A percentile compares a stretch with the other conserved stretches of the same genome.
These are phyloP conservation scores for Echites panduratus DNA, from an alignment of 257 asterid genomes.

Conservation along the genomic window DNA sequence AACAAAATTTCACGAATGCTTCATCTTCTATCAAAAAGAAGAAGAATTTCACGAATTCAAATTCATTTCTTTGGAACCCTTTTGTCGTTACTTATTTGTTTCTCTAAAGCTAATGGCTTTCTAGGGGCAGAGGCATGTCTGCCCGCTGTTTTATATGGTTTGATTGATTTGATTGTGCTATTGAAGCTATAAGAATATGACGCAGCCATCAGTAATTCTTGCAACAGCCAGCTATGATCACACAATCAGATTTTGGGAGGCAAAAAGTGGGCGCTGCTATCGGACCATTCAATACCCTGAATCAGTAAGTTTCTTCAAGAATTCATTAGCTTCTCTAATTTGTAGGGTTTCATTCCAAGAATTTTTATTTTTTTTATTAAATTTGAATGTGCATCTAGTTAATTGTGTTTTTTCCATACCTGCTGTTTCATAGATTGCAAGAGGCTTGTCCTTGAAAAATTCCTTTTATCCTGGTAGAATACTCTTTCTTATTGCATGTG, in stretches of 20 bases:
- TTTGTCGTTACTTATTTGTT: not conserved
- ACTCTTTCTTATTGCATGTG: not conserved
- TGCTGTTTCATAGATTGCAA: not conserved
- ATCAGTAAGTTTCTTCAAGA: constrained; percentile 46
- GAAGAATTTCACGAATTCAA: not conserved
- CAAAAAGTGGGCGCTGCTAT: constrained; percentile 84
- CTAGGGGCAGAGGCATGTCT: not conserved
- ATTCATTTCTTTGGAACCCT: constrained; percentile 9
- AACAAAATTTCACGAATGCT: not conserved
- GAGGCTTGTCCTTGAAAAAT: not conserved
- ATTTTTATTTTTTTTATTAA: not conserved
- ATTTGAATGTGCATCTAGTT: not conserved
- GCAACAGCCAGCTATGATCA: constrained; percentile 99
- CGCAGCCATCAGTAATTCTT: constrained; percentile 86
- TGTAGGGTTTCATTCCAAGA: not conserved
- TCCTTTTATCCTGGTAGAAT: not conserved
- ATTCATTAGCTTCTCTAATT: not conserved
- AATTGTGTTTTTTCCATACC: not conserved
- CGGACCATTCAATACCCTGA: constrained; percentile 93
- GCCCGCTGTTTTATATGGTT: not conserved
- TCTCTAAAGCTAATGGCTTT: not conserved
- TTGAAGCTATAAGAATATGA: constrained; percentile 39
- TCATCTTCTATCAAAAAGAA: not conserved
- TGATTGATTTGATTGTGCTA: not conserved
- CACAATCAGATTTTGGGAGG: constrained; percentile 97